Conservation (phyloP, 2,329 filamentous ascomycete species). For the Chrysoporthe deuterocubensis region DNA sequence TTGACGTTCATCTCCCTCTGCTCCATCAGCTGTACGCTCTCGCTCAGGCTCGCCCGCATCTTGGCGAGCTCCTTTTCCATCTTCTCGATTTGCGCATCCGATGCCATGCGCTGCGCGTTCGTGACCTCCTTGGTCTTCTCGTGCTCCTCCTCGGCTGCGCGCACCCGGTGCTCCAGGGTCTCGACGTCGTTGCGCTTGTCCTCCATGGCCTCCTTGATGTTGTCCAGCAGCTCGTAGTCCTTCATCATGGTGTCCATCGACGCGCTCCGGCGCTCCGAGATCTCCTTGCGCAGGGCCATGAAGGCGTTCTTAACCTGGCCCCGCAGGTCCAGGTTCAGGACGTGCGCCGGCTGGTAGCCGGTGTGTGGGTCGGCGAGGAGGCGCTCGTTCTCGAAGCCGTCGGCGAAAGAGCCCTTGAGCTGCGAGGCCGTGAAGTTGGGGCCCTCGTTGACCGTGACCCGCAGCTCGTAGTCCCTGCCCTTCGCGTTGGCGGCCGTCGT, state of each 20-base stretch:
- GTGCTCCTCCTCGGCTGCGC: constrained; percentile 89
- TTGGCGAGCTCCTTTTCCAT: constrained; percentile 98
- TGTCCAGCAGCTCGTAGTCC: constrained; percentile 89
- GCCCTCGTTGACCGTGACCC: constrained; percentile 77
- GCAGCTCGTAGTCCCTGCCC: constrained; percentile 82
- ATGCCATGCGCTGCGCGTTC: constrained; percentile 83
- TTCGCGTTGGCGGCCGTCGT: constrained; percentile 83
- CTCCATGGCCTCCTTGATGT: constrained; percentile 94
- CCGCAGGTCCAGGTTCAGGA: constrained; percentile 86
- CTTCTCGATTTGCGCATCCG: constrained; percentile 94
- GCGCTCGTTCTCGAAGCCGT: constrained; percentile 65
- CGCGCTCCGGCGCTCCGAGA: constrained; percentile 82
- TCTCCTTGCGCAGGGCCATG: constrained; percentile 79
- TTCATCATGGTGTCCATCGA: constrained; percentile 92
- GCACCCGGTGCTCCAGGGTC: constrained; percentile 83
- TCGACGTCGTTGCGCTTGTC: constrained; percentile 94
- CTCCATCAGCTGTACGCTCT: constrained; percentile 89
- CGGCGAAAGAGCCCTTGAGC: constrained; percentile 48
- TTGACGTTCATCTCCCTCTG: constrained; percentile 96
- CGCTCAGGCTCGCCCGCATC: constrained; percentile 82
- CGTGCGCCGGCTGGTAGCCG: constrained; percentile 87
- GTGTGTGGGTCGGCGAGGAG: constrained; percentile 80
- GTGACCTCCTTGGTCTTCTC: constrained; percentile 90
- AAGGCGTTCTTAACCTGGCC: constrained; percentile 82
- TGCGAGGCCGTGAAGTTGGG: constrained; percentile 75